Percentiles rank a stretch among this genome's conserved stretches.
Conservation (phyloP, 768 basidiomycete species). For the Kwoniella pini region DNA sequence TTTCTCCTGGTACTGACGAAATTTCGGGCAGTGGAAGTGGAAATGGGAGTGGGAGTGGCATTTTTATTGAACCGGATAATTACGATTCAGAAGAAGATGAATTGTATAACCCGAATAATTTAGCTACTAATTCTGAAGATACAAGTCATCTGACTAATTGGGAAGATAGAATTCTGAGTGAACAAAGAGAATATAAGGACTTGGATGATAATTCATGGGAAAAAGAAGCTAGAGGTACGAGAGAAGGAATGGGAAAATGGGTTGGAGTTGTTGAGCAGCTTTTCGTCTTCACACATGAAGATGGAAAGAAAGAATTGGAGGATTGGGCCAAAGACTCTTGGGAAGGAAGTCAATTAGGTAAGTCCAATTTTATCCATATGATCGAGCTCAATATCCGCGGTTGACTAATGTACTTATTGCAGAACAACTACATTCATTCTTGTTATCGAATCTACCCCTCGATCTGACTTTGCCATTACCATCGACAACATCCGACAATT, state of each 20-base stretch:
- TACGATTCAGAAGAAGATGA: conserved; percentile 56
- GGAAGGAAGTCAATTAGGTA: conserved; percentile 23
- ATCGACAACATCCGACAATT: neutral
- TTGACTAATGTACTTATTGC: neutral
- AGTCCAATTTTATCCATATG: neutral
- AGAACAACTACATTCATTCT: conserved; percentile 46
- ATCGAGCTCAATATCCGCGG: too few species aligned
- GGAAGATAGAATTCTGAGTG: conserved; percentile 42
- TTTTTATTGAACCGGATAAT: conserved; percentile 19
- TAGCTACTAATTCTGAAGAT: conserved; percentile 17
- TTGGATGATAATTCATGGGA: conserved; percentile 22
- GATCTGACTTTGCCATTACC: conserved; percentile 32
- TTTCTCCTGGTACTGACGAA: neutral
- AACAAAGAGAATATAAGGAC: conserved; percentile 28
- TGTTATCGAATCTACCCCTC: conserved; percentile 37
- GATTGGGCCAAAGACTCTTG: conserved; percentile 35
- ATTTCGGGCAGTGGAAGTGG: neutral
- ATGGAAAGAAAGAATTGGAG: conserved; percentile 14
- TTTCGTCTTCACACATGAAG: conserved; percentile 15
- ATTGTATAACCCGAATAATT: conserved; percentile 61
- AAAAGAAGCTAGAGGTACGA: conserved; percentile 20
- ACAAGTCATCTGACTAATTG: conserved; percentile 25
- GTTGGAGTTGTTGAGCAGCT: conserved; percentile 31
- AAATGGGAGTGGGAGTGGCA: neutral
- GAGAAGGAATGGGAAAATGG: conserved; percentile 31